Percentiles rank a stretch among this genome's conserved stretches.
phyloP scores from a whole-genome alignment of 257 asterid species.

The Solanum boliviense region DNA sequence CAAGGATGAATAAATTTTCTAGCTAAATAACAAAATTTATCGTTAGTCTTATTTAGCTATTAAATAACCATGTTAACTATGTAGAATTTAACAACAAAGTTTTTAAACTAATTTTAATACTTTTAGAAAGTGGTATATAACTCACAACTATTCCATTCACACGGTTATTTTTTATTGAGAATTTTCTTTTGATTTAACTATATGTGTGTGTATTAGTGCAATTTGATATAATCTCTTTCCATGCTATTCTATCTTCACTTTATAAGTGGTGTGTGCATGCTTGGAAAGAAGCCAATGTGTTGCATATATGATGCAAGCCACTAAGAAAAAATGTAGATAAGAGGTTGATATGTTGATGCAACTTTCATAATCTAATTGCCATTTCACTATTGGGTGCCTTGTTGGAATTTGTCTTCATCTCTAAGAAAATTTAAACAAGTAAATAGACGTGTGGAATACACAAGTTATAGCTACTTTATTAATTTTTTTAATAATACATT shows the following conservation, averaged over 20 bases:
- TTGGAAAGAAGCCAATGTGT: conserved; percentile 20
- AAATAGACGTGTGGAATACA: not conserved
- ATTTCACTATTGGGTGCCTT: conserved; percentile 1
- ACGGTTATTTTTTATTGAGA: not conserved
- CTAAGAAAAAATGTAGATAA: conserved; percentile 25
- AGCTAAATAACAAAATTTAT: not conserved
- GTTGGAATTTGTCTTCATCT: not conserved
- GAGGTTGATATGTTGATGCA: conserved; percentile 61
- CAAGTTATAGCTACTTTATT: not conserved
- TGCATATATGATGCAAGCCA: conserved; percentile 45
- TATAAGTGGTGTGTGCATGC: conserved; percentile 10
- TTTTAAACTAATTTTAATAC: not conserved
- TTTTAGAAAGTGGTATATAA: not conserved
- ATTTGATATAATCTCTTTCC: not conserved
- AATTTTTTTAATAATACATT: not conserved
- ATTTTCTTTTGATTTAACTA: not conserved
- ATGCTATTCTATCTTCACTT: not conserved
- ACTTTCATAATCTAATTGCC: conserved; percentile 52
- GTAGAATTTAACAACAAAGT: not conserved
- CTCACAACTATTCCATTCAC: not conserved
- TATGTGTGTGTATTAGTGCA: not conserved
- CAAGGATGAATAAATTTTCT: not conserved
- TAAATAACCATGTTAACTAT: not conserved
- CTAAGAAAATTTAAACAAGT: not conserved
- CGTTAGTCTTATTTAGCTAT: not conserved